Evolutionary conservation across 257 asterid species (phyloP).

Genomic region (Ehretia macrophylla): DNA sequence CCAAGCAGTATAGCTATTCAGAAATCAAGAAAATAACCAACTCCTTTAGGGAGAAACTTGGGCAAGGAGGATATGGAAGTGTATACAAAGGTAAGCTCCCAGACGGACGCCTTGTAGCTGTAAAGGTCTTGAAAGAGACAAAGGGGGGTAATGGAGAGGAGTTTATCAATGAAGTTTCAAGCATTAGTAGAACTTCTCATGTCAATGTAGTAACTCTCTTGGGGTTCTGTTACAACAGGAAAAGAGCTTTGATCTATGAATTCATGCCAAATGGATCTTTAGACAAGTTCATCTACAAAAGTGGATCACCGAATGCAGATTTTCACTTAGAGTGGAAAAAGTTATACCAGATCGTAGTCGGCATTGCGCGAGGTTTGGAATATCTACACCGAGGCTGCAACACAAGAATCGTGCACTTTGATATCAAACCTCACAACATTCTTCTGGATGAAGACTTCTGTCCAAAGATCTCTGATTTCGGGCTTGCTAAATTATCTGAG

Average conservation of each 20-base stretch:
- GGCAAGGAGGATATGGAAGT: constrained; percentile 51
- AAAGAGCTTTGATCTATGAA: constrained; percentile 50
- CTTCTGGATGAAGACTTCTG: constrained; percentile 57
- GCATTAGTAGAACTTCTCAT: constrained; percentile 61
- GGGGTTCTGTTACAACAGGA: constrained; percentile 44
- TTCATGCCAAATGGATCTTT: constrained; percentile 62
- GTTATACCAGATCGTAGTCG: constrained; percentile 48
- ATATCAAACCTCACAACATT: constrained; percentile 71
- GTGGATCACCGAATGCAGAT: constrained; percentile 10
- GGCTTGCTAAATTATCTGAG: constrained; percentile 50
- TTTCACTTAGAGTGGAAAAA: constrained; percentile 38
- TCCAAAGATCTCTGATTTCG: constrained; percentile 71
- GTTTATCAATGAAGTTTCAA: constrained; percentile 58
- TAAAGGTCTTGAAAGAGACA: constrained; percentile 39
- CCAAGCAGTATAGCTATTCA: constrained; percentile 33
- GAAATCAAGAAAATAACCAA: constrained; percentile 47
- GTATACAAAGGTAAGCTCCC: constrained; percentile 53
- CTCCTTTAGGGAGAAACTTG: constrained; percentile 39
- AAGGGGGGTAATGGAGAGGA: constrained; percentile 39
- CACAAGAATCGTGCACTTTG: constrained; percentile 63
- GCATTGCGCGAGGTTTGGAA: constrained; percentile 59
- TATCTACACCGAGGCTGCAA: constrained; percentile 67
- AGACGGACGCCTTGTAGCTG: constrained; percentile 49
- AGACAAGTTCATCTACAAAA: constrained; percentile 44
- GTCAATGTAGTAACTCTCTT: constrained; percentile 57